Evolutionary conservation across 345 rosid genomes (phyloP), one percentile per base, ranked within the genome.

Genomic region (Salix arbutifolia): DNA sequence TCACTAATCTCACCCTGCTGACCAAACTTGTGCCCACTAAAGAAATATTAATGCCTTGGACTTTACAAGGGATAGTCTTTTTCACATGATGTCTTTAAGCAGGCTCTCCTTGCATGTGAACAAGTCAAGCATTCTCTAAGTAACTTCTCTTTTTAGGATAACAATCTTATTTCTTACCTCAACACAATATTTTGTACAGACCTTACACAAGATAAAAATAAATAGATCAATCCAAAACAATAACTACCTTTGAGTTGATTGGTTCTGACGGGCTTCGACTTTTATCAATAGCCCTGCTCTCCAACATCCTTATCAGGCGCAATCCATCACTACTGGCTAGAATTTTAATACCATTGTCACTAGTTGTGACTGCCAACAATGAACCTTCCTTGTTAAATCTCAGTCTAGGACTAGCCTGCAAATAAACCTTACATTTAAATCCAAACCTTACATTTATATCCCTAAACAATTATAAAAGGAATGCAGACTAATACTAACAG

Each of bases 381-480:
- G 84, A 79, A n/a, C 91, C 93, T 80, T 90, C 93, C 81, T 85
- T 90, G 76, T 88, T 90, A 80, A 90, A 90, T 78, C 90, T 81
- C 69, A 90, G 79, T 73, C 91, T 81, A 62, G 93, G 91, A 83
- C 86, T 81, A 66, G 87, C 88, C 93, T 90, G 87, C 75, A 82
- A 78, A 38, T 75, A 73, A 68, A 62, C 16, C 37, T 0, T 42
- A 61, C 67, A 9, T 70, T 23, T 61, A 67, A 76, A 14, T 44
- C 46, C 66, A 67, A 38, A 73, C 18, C 35, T 66, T 26, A 33
- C 14, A 25, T 67, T 21, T 52, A 9, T 19, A 60, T 42, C 56
- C 23, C 26, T 66, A 37, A 3, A 26, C 18, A 8, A 50, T 61
- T 12, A 7, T 2, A 65, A 44, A 65, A 28, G 50, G 19, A 42